These are phyloP conservation scores for Pilasporangium apinafurcum DNA, from an alignment of 352 stramenopile species.

Conservation along the genomic window DNA sequence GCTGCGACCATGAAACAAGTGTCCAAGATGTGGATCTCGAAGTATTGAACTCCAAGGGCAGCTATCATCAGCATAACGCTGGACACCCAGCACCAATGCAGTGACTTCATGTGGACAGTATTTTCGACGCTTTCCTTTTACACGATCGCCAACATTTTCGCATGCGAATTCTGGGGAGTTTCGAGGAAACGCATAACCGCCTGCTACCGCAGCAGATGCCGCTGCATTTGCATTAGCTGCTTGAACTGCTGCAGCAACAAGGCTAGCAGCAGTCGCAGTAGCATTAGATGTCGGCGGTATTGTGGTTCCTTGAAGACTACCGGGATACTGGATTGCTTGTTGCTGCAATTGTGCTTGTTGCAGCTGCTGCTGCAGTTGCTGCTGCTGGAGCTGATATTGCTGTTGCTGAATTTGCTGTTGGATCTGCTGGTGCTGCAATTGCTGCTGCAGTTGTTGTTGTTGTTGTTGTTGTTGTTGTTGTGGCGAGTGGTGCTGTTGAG, in stretches of 20 bases:
- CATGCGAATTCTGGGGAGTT: conserved; percentile 76
- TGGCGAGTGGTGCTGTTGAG: conserved; percentile 4
- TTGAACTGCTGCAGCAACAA: conserved; percentile 34
- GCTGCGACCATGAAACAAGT: conserved; percentile 72
- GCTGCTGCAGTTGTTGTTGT: conserved; percentile 20
- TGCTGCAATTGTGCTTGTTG: conserved; percentile 26
- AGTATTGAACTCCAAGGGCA: conserved; percentile 82
- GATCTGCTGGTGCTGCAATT: conserved; percentile 19
- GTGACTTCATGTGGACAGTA: conserved; percentile 84
- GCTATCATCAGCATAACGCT: conserved; percentile 79
- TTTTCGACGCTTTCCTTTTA: conserved; percentile 78
- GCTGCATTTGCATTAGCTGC: conserved; percentile 20
- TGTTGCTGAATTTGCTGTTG: conserved; percentile 23
- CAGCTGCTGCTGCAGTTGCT: conserved; percentile 21
- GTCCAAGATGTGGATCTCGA: conserved; percentile 58
- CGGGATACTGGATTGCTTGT: conserved; percentile 26
- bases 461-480: conserved; percentile 13
- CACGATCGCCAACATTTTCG: conserved; percentile 77
- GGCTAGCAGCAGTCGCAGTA: conserved; percentile 20
- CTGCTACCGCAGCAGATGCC: conserved; percentile 17
- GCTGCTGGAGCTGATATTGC: conserved; percentile 19
- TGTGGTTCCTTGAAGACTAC: conserved; percentile 13
- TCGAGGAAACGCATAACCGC: conserved; percentile 49
- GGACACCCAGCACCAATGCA: conserved; percentile 71
- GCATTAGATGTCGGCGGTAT: conserved; percentile 23